phyloP scores from a whole-genome alignment of 495 filamentous ascomycete genomes.

The Acidomyces sp. region DNA sequence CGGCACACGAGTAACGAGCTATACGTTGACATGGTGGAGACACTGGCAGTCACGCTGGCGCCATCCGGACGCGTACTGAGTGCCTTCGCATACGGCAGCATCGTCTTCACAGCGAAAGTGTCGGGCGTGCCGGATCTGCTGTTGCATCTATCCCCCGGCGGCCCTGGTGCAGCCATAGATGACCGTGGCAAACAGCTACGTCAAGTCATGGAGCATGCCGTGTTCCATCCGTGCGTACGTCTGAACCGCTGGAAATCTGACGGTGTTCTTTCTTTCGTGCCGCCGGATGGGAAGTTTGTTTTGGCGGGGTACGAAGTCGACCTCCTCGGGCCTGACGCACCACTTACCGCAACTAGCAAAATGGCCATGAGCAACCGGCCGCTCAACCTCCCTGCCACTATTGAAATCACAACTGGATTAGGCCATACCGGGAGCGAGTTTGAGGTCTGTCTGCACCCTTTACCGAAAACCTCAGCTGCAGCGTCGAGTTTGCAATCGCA shows the following conservation, averaged over 20 bases:
- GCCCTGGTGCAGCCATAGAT: constrained; percentile 47
- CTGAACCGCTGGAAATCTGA: constrained; percentile 78
- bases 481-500: constrained; percentile 19
- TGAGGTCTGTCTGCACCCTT: constrained; percentile 66
- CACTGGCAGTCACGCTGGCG: constrained; percentile 70
- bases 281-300: constrained; percentile 90
- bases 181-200: constrained; percentile 13
- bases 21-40: constrained; percentile 92
- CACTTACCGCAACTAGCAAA: constrained; percentile 15
- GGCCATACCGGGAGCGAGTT: constrained; percentile 69
- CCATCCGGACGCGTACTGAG: constrained; percentile 78
- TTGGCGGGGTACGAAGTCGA: constrained; percentile 92
- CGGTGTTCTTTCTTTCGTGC: constrained; percentile 85
- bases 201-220: constrained; percentile 46
- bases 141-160: constrained; percentile 59
- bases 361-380: constrained; percentile 36
- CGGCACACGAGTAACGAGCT: constrained; percentile 94
- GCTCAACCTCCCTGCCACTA: constrained; percentile 66
- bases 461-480: constrained; percentile 37
- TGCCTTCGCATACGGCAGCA: constrained; percentile 80
- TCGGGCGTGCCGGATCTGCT: constrained; percentile 85
- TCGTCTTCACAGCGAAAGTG: constrained; percentile 89
- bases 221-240: constrained; percentile 93
- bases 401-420: constrained; percentile 69
- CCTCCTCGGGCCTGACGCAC: constrained; percentile 40